phyloP scores from a whole-genome alignment of 192 early-diverging fungal genomes.

The Mortierella alpina region DNA sequence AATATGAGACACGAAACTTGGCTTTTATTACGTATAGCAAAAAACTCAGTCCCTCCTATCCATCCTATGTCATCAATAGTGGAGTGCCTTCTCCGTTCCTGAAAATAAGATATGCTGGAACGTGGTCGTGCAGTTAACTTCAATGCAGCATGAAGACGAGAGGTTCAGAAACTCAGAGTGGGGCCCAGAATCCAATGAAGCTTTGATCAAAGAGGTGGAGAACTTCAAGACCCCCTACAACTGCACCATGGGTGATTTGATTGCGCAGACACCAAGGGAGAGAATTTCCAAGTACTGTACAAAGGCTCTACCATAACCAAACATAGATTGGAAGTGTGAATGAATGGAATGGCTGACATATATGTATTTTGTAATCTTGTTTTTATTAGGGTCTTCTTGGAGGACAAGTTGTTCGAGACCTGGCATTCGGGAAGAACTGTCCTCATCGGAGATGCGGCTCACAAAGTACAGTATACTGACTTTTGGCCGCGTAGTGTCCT shows the following conservation, averaged over 20 bases:
- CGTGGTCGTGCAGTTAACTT: slow-evolving; percentile 5
- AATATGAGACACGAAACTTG: background rate
- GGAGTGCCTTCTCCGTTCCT: slow-evolving; percentile 16
- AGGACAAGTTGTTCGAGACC: slow-evolving; percentile 17
- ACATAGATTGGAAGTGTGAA: background rate
- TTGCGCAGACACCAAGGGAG: slow-evolving; percentile 3
- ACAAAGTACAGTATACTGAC: background rate
- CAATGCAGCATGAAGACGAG: background rate
- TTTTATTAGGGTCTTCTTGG: background rate
- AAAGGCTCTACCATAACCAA: background rate
- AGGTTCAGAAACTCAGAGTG: slow-evolving; percentile 21
- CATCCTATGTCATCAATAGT: slow-evolving; percentile 1
- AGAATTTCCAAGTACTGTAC: background rate
- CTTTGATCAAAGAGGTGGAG: slow-evolving; percentile 9
- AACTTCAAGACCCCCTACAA: slow-evolving; percentile 11
- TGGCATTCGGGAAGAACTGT: slow-evolving; percentile 1
- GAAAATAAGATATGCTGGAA: slow-evolving; percentile 22
- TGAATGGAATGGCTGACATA: too few relatives aligned
- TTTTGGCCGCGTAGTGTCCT: background rate
- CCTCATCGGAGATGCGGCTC: slow-evolving; percentile 16
- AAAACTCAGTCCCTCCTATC: background rate
- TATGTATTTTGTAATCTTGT: too few relatives aligned
- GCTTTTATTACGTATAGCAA: background rate
- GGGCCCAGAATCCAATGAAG: slow-evolving; percentile 8
- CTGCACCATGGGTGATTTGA: slow-evolving; percentile 16